Evolutionary conservation across 148 eudicot species (phyloP).

Genomic region (Fagopyrum homotropicum): DNA sequence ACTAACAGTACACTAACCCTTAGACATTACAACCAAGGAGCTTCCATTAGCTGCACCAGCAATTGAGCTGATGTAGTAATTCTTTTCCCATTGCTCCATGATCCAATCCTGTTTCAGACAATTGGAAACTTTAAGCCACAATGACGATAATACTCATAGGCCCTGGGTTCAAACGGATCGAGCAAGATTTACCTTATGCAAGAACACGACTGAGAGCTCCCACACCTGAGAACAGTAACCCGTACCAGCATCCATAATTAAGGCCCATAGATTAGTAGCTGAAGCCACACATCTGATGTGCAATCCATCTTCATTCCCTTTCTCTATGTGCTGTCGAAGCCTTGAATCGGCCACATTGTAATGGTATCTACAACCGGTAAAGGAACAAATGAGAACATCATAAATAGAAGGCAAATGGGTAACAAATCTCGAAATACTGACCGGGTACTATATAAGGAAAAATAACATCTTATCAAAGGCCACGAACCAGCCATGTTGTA

Average conservation of each 20-base stretch:
- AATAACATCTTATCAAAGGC: no score
- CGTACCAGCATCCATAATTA: conserved; percentile 90
- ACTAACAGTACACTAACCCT: conserved; percentile 24
- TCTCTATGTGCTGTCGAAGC: conserved; percentile 79
- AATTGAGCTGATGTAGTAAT: conserved; percentile 43
- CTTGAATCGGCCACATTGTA: conserved; percentile 82
- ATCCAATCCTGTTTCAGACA: conserved; percentile 57
- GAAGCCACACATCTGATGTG: conserved; percentile 82
- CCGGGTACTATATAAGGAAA: no score
- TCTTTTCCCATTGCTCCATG: conserved; percentile 61
- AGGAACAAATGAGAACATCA: neutral
- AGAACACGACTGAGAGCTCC: conserved; percentile 68
- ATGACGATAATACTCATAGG: neutral
- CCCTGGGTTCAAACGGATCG: no score
- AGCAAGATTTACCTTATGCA: conserved; percentile 52
- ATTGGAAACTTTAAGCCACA: neutral
- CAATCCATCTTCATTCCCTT: conserved; percentile 79
- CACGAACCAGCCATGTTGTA: no score
- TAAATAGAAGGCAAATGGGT: no score
- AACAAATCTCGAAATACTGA: no score
- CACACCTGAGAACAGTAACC: conserved; percentile 72
- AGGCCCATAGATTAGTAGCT: conserved; percentile 74
- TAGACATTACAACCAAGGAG: conserved; percentile 53
- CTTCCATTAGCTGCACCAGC: conserved; percentile 48
- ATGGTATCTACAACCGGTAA: conserved; percentile 49